Conservation (phyloP, 2,329 filamentous ascomycete genomes). For the Tolypocladium pustulatum region DNA sequence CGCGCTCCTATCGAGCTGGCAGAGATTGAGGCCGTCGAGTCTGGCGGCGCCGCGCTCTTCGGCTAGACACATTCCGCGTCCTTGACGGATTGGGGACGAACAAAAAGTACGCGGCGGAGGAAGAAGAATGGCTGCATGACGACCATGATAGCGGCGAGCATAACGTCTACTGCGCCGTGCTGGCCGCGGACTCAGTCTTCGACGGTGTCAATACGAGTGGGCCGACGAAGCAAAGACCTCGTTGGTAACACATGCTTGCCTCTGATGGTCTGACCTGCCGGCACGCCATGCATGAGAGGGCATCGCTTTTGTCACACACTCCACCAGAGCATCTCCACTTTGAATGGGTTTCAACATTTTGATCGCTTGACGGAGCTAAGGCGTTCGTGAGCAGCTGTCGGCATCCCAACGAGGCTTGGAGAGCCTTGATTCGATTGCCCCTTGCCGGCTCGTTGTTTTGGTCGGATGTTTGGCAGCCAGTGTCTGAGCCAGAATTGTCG, state of each 20-base stretch:
- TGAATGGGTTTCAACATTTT: neutral
- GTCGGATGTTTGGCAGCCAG: neutral
- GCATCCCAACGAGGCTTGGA: neutral
- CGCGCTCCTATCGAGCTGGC: conserved; percentile 60
- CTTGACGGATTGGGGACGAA: neutral
- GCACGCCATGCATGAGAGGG: neutral
- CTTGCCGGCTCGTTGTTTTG: neutral
- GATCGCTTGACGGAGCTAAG: neutral
- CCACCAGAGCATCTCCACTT: neutral
- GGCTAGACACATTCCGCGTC: conserved; percentile 22
- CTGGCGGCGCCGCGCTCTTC: conserved; percentile 63
- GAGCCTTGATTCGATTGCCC: neutral
- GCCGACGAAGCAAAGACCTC: neutral
- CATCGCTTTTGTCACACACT: neutral
- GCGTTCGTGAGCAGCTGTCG: neutral
- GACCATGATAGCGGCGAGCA: neutral
- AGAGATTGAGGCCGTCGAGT: conserved; percentile 95
- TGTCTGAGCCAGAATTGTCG: neutral
- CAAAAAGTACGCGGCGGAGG: neutral
- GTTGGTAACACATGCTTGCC: neutral
- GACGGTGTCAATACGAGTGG: neutral
- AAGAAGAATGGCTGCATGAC: neutral
- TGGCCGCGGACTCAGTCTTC: neutral
- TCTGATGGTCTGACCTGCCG: neutral
- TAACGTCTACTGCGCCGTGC: neutral